These are phyloP conservation scores for Saksenaea oblongispora DNA, from an alignment of 371 early-diverging fungal species.

Conservation along the genomic window DNA sequence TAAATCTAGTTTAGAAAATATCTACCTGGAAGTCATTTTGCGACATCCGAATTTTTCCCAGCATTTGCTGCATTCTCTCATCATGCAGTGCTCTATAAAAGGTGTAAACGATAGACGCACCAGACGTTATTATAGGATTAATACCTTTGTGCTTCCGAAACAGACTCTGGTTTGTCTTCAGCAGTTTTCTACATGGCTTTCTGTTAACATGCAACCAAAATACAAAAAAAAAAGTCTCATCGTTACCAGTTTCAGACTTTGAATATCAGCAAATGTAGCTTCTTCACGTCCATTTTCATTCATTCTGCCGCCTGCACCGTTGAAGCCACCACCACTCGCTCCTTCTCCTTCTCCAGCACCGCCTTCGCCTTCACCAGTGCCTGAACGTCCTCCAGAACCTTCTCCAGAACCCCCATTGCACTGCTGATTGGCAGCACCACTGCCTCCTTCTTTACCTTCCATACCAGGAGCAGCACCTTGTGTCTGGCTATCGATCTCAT, in stretches of 20 bases:
- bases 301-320: slow-evolving; percentile 46
- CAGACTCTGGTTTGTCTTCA: slow-evolving; percentile 46
- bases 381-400: slow-evolving; percentile 28
- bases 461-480: slow-evolving; percentile 26
- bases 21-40: slow-evolving; percentile 64
- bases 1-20: neutral
- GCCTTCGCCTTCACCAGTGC: slow-evolving; percentile 30
- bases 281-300: slow-evolving; percentile 64
- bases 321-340: slow-evolving; percentile 38
- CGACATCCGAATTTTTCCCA: slow-evolving; percentile 70
- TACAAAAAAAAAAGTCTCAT: neutral
- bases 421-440: neutral
- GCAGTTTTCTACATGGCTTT: slow-evolving; percentile 33
- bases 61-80: slow-evolving; percentile 65
- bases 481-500: slow-evolving; percentile 31
- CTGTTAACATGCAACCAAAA: slow-evolving; percentile 12
- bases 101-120: neutral
- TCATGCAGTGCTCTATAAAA: slow-evolving; percentile 64
- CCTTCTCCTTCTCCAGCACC: slow-evolving; percentile 31
- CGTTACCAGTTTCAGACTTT: slow-evolving; percentile 63
- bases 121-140: neutral
- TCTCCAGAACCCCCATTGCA: slow-evolving; percentile 33
- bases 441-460: slow-evolving; percentile 34
- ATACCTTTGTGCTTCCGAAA: slow-evolving; percentile 63
- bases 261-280: slow-evolving; percentile 67